Conservation (phyloP, 1,284 basidiomycete species). For the Boletus sp. region DNA sequence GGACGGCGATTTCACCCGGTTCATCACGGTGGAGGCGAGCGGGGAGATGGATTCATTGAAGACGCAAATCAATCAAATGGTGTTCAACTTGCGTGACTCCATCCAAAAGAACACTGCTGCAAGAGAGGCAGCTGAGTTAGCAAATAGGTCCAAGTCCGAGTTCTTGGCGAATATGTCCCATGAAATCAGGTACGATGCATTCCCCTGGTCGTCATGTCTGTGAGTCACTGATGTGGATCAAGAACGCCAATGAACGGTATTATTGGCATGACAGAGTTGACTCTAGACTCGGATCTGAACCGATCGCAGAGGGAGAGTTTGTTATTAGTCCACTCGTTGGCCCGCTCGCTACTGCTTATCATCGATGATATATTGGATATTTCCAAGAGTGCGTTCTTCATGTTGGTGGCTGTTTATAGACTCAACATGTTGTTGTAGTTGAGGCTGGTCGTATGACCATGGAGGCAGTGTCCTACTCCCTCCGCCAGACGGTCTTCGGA, state of each 20-base stretch:
- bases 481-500: constrained; percentile 94
- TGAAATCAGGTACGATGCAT: constrained; percentile 72
- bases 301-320: constrained; percentile 91
- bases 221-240: constrained; percentile 16
- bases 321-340: constrained; percentile 92
- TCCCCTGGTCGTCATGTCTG: constrained; percentile 1
- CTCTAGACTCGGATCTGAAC: constrained; percentile 89
- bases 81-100: constrained; percentile 93
- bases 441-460: constrained; percentile 99
- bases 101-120: constrained; percentile 99
- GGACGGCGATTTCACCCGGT: constrained; percentile 97
- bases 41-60: constrained; percentile 99
- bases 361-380: constrained; percentile 99
- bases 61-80: constrained; percentile 99
- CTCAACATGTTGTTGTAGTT: constrained; percentile 48
- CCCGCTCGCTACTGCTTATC: constrained; percentile 90
- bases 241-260: constrained; percentile 99
- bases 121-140: constrained; percentile 94
- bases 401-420: neutral
- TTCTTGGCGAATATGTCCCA: constrained; percentile 99
- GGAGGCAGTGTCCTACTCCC: constrained; percentile 97
- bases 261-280: constrained; percentile 98
- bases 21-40: constrained; percentile 98
- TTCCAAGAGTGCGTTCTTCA: constrained; percentile 78
- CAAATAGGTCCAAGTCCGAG: constrained; percentile 95